A percentile compares a stretch with the other conserved stretches of the same genome.
These are phyloP conservation scores for Botryotinia globosa DNA, from an alignment of 2,329 filamentous ascomycete genomes.

Conservation along the genomic window DNA sequence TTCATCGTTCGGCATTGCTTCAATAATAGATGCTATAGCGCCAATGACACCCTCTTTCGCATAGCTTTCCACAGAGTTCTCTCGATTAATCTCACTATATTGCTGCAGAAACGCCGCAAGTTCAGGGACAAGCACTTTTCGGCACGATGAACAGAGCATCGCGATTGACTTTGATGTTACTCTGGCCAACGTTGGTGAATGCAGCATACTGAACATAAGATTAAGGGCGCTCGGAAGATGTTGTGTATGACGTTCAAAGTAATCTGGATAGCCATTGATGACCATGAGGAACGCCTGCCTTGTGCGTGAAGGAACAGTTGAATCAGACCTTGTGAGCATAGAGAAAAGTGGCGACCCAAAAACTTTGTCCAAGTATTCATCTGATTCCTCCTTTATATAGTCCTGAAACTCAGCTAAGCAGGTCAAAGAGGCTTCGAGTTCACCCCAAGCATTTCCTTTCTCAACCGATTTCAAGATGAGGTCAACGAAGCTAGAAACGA, in stretches of 20 bases:
- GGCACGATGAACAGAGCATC: conserved; percentile 72
- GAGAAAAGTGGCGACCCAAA: conserved; percentile 60
- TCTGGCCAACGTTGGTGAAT: conserved; percentile 59
- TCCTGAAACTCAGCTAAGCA: conserved; percentile 68
- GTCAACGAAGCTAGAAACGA: conserved; percentile 57
- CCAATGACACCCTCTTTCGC: conserved; percentile 72
- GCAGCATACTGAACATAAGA: conserved; percentile 69
- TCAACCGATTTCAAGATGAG: conserved; percentile 50
- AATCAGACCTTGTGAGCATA: conserved; percentile 50
- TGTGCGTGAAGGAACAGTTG: conserved; percentile 57
- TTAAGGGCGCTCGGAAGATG: conserved; percentile 69
- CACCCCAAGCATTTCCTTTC: conserved; percentile 49
- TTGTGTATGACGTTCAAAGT: conserved; percentile 68
- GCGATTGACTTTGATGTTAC: conserved; percentile 72
- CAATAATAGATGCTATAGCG: conserved; percentile 71
- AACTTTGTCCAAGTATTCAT: conserved; percentile 57
- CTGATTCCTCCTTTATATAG: conserved; percentile 55
- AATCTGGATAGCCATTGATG: conserved; percentile 71
- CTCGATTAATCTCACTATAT: conserved; percentile 62
- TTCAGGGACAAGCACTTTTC: conserved; percentile 64
- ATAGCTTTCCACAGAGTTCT: conserved; percentile 60
- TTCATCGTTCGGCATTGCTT: conserved; percentile 61
- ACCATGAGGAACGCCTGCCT: conserved; percentile 67
- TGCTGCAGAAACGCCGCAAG: conserved; percentile 67
- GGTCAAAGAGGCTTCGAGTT: conserved; percentile 59